Percentiles rank a stretch among this genome's conserved stretches.
Conservation (phyloP, 148 eudicot genomes). For the Tetragonia tetragonoides region DNA sequence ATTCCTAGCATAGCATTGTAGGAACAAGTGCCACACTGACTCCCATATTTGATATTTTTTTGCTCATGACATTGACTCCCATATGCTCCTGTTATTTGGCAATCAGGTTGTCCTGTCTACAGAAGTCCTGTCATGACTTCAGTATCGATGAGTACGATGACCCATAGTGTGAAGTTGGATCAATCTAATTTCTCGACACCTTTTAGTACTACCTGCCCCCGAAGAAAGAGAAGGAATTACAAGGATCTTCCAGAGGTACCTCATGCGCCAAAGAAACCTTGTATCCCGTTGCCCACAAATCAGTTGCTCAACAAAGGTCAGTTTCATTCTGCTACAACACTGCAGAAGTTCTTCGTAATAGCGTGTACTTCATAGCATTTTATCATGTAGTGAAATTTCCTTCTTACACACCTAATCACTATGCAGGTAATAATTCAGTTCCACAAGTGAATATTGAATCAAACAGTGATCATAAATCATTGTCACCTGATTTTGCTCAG, state of each 20-base stretch:
- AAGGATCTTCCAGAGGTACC: constrained; percentile 39
- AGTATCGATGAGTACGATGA: constrained; percentile 29
- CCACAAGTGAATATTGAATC: constrained; percentile 28
- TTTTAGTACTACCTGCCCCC: constrained; percentile 26
- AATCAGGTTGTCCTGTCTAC: constrained; percentile 46
- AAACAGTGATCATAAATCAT: constrained; percentile 26
- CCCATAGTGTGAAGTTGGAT: constrained; percentile 29
- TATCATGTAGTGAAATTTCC: background rate
- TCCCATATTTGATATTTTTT: no score
- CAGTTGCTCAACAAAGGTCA: constrained; percentile 37
- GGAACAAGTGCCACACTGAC: no score
- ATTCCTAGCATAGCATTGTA: background rate
- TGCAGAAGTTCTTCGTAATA: background rate
- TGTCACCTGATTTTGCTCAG: constrained; percentile 21
- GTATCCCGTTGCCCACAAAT: constrained; percentile 27
- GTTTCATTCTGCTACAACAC: background rate
- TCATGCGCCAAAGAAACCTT: constrained; percentile 47
- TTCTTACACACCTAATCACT: constrained; percentile 11
- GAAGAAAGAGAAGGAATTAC: constrained; percentile 54
- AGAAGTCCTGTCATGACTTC: constrained; percentile 42
- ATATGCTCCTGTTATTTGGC: background rate
- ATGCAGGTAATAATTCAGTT: constrained; percentile 35
- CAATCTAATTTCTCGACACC: constrained; percentile 43
- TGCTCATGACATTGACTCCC: background rate
- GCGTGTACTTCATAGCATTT: background rate